Percentiles rank a stretch among this genome's conserved stretches.
Conservation (phyloP, 306 rosid species). For the Acmispon strigosus region DNA sequence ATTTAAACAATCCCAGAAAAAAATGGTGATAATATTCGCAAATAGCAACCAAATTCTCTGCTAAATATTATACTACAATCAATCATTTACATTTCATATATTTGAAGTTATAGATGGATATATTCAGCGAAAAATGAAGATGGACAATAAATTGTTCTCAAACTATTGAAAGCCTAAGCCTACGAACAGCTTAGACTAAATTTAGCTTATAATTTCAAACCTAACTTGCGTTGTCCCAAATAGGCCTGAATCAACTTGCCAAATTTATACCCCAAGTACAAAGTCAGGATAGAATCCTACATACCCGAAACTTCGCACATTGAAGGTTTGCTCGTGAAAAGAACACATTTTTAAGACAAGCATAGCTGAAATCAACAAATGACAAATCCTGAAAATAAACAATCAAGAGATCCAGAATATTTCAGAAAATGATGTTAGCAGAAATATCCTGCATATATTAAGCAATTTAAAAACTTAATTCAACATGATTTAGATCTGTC, state of each 20-base stretch:
- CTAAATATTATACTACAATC: not conserved
- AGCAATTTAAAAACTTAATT: not conserved
- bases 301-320: conserved; percentile 85
- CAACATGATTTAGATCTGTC: conserved; percentile 1
- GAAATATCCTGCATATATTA: conserved; percentile 1
- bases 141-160: not conserved
- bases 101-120: not conserved
- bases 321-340: conserved; percentile 89
- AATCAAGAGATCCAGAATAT: not conserved
- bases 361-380: conserved; percentile 82
- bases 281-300: conserved; percentile 18
- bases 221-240: not conserved
- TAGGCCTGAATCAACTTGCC: conserved; percentile 1
- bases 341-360: conserved; percentile 84
- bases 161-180: conserved; percentile 11
- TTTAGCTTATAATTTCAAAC: conserved; percentile 7
- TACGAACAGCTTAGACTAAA: conserved; percentile 3
- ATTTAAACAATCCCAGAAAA: no score
- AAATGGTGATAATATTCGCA: not conserved
- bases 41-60: not conserved
- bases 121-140: not conserved
- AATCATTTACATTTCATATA: not conserved
- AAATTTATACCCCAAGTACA: conserved; percentile 9
- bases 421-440: conserved; percentile 6
- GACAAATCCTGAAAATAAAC: conserved; percentile 73